Evolutionary conservation across 1,139 yeast species (phyloP).

Genomic region (Debaryomycetaceae sp.): DNA sequence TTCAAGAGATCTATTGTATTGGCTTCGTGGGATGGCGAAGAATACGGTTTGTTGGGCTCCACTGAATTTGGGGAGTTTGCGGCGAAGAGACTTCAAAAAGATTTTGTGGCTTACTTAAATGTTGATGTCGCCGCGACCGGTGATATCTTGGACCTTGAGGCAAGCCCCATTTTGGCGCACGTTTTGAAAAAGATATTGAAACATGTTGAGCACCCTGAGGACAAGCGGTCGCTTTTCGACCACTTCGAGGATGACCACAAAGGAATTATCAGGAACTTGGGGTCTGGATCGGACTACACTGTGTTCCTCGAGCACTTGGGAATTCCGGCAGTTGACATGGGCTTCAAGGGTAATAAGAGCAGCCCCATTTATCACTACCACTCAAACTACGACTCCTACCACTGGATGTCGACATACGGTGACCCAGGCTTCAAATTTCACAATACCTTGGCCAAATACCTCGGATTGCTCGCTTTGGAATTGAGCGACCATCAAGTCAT

Average conservation of each 20-base stretch:
- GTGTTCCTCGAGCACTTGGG: conserved; percentile 47
- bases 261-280: conserved; percentile 26
- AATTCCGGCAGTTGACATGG: conserved; percentile 38
- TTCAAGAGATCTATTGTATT: conserved; percentile 39
- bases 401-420: conserved; percentile 52
- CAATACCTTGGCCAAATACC: conserved; percentile 52
- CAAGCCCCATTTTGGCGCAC: conserved; percentile 37
- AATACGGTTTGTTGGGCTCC: conserved; percentile 44
- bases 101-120: conserved; percentile 43
- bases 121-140: conserved; percentile 40
- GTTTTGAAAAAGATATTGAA: conserved; percentile 30
- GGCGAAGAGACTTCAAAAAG: conserved; percentile 29
- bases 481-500: conserved; percentile 54
- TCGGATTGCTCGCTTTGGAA: conserved; percentile 51
- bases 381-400: conserved; percentile 54
- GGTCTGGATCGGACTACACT: conserved; percentile 46
- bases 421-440: conserved; percentile 56
- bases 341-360: conserved; percentile 24
- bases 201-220: conserved; percentile 44
- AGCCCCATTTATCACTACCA: conserved; percentile 53
- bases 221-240: conserved; percentile 46
- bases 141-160: conserved; percentile 25
- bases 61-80: conserved; percentile 45
- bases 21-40: conserved; percentile 46
- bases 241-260: conserved; percentile 46